Evolutionary conservation across 768 basidiomycete species (phyloP), one percentile per base, ranked within the genome.

Genomic region (Boletus pseudo-olivaceus): DNA sequence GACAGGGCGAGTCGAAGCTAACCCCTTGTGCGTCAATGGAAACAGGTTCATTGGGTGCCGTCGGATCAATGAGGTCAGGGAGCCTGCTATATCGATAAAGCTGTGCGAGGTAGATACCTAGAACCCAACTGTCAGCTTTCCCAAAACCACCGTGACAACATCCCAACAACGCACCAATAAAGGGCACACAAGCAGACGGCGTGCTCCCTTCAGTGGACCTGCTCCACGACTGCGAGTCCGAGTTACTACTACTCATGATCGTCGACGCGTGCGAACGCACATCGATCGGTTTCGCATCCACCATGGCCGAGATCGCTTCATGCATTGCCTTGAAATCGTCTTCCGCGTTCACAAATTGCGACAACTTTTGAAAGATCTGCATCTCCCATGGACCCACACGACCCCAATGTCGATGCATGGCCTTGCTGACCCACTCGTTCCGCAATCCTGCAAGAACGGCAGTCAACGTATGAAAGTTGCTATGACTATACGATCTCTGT

Each of bases 31-130:
- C 76, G 56, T 92, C 85, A 57, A 88, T 77, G 26, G 79, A 77
- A 14, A 92, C 85, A 1, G 78, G 72, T 54, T 84, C 82, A 61
- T 84, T 78, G 6, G 91, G 90, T 1, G 87, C 81, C 9, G 89
- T 90, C 4, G 91, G 90, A 64, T 93, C 91, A 55, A 93, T 84
- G 41, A 92, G 71, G 58, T 91, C 88, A 2, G 91, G 90, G 3
- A 93, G 77, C 56, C 76, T 79, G 68, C 78, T 82, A 58, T 83
- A 78, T 1, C 79, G 79, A 55, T 82, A 75, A 8, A 93, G 73
- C 60, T 88, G 87, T 3, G 87, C 81, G 7, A 93, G 76, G 65
- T 93, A 93, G 37, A 90, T 76, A 47, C 90, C 90, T 90, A 19
- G 51, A 51, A 63, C 29, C 19, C 50, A 12, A 35, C 51, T 14